Base-by-base conservation (phyloP, 495 filamentous ascomycete species). In the Penicillium diatomitis region DNA sequence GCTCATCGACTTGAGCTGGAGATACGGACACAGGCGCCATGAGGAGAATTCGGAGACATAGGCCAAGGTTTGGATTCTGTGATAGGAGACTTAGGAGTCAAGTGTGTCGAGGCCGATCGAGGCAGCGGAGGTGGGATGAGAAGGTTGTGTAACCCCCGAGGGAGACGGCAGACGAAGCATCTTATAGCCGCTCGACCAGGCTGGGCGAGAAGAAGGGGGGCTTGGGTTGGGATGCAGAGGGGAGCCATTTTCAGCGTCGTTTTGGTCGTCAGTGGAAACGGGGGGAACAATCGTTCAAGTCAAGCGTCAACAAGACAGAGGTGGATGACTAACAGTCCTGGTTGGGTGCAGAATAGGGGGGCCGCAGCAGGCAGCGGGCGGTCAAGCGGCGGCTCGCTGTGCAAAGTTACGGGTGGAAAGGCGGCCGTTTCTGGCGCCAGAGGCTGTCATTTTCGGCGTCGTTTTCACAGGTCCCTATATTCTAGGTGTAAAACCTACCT, bases 101-200 rank as follows among this genome's bases (percentile, higher is more conserved):
- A 39, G n/a, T 39, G 8, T 39, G n/a, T 39, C 10, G 10, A 39
- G n/a, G 38, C 8, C 38, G 38, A 39, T n/a, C n/a, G 3, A 39
- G 11, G 38, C 4, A 39, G n/a, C 38, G 38, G 38, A 20, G 38
- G 8, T 39, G n/a, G n/a, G 38, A 39, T 20, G 38, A 39, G 38
- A 27, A 27, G 8, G 38, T 39, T 39, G n/a, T 6, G 28, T 20
- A 27, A 12, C 38, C 11, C 11, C n/a, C 11, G 53, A 57, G 9
- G 63, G 60, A 50, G 48, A 51, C 44, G 43, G 46, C 40, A 36
- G 45, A 34, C 47, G 54, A 49, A 47, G 43, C 33, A 55, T 60
- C 44, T 60, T 60, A 55, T 58, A 57, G 46, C 27, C 46, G 53
- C 48, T 11, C 42, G 35, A 48, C 28, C 38, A 49, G 41, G 40